Evolutionary conservation across 345 rosid species (phyloP), one percentile per base, ranked within the genome.

Genomic region (Boechera divaricarpa): DNA sequence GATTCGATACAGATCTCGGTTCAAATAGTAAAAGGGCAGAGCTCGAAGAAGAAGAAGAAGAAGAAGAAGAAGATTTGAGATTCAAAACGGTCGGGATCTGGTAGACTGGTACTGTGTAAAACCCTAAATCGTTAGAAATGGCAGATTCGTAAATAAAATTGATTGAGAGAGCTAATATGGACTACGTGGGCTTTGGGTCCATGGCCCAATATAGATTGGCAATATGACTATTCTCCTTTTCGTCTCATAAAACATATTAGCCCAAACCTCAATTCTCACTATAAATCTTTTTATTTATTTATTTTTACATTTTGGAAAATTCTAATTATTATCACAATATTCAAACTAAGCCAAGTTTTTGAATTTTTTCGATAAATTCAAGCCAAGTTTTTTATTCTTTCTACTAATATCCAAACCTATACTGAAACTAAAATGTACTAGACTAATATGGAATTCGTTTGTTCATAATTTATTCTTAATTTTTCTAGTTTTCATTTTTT

Each of bases 101-200:
- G 24, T 21, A 21, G 24, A 21, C 24, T 21, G 24, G 11, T n/a
- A 13, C 65, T 32, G 35, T 47, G 44, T 71, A 47, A 71, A 71
- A 71, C 75, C 75, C 58, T 71, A 58, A 67, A 7, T 49, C 18
- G n/a, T 13, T 51, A 24, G 41, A 32, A 32, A 54, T 65, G 56
- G 28, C 58, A 38, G 60, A 67, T 51, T 44, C 42, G 58, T 33
- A 51, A 68, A 68, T 21, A 29, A 11, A 52, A 51, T 10, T 29
- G 38, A 7, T 0, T 29, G 55, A 31, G 31, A 65, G 15, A 45
- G 26, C 15, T n/a, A 1, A 13, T 11, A 44, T 63, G 36, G 12
- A 63, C 1, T 24, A 13, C 10, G 36, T 10, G 13, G 69, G 55
- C 29, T 33, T 3, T 66, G 4, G 10, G 29, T 13, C 12, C 0